Conservation (phyloP, 2,329 filamentous ascomycete genomes). For the Calonectria crousiana region DNA sequence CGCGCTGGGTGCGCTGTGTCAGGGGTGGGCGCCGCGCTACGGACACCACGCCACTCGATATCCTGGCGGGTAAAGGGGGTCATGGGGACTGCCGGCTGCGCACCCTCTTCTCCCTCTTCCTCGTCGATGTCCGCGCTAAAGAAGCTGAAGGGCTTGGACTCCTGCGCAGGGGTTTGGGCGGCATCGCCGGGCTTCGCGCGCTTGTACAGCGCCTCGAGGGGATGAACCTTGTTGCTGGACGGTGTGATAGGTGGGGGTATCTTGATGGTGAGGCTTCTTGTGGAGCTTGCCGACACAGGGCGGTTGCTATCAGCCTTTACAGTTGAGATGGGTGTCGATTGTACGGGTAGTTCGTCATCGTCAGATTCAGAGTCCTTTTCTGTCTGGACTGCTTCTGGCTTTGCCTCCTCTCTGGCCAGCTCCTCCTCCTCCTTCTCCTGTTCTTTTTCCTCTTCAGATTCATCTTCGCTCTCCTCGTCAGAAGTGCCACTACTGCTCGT, state of each 20-base stretch:
- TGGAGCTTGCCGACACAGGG: conserved; percentile 64
- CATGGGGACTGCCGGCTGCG: conserved; percentile 65
- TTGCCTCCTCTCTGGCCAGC: conserved; percentile 6
- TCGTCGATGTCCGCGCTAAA: conserved; percentile 68
- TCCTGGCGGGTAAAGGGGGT: conserved; percentile 89
- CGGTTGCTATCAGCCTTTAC: conserved; percentile 50
- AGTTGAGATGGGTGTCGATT: conserved; percentile 38
- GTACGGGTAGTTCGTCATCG: conserved; percentile 26
- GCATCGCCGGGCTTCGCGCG: conserved; percentile 63
- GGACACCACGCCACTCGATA: conserved; percentile 77
- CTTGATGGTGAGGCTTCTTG: conserved; percentile 66
- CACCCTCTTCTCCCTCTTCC: conserved; percentile 52
- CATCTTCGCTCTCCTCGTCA: conserved; percentile 48
- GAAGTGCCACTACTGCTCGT: conserved; percentile 52
- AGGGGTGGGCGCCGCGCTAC: conserved; percentile 93
- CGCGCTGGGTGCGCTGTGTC: conserved; percentile 86
- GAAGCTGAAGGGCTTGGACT: conserved; percentile 80
- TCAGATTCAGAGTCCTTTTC: conserved; percentile 31
- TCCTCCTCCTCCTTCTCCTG: neutral
- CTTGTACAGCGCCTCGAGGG: conserved; percentile 94
- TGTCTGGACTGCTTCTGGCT: conserved; percentile 30
- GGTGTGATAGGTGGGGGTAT: conserved; percentile 63
- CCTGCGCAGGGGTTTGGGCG: conserved; percentile 47
- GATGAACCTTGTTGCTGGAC: conserved; percentile 73
- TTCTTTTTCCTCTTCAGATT: conserved; percentile 31